These are phyloP conservation scores for Casuarina glauca DNA, from an alignment of 306 rosid species.

Conservation along the genomic window DNA sequence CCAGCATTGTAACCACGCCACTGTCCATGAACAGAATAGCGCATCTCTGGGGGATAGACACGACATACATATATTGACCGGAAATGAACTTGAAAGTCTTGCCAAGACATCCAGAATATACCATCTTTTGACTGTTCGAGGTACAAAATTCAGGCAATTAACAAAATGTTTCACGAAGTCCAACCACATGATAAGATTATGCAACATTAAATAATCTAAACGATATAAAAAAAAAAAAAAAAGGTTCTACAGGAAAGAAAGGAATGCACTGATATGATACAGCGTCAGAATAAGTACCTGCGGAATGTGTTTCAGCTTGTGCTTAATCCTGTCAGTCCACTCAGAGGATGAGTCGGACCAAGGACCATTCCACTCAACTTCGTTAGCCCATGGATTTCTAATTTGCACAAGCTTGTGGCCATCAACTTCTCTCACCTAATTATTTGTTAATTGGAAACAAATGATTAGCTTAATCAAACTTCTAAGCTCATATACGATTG, in stretches of 20 bases:
- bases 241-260: neutral
- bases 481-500: neutral
- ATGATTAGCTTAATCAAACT: neutral
- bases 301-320: slow-evolving; percentile 86
- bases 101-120: slow-evolving; percentile 99
- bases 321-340: slow-evolving; percentile 98
- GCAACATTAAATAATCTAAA: neutral
- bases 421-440: slow-evolving; percentile 89
- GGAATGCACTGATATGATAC: neutral
- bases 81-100: slow-evolving; percentile 98
- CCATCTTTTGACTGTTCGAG: slow-evolving; percentile 85
- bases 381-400: slow-evolving; percentile 99
- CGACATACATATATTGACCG: slow-evolving; percentile 98
- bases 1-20: slow-evolving; percentile 99
- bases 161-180: slow-evolving; percentile 8
- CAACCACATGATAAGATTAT: neutral
- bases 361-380: slow-evolving; percentile 99
- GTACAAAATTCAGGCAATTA: slow-evolving; percentile 10
- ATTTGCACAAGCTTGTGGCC: slow-evolving; percentile 98
- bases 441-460: slow-evolving; percentile 8
- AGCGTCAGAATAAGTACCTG: slow-evolving; percentile 54
- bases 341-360: slow-evolving; percentile 95
- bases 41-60: slow-evolving; percentile 93
- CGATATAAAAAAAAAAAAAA: neutral
- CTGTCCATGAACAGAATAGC: slow-evolving; percentile 90